These are phyloP conservation scores for Mollisia scopiformis DNA, from an alignment of 2,329 filamentous ascomycete species.

Conservation along the genomic window DNA sequence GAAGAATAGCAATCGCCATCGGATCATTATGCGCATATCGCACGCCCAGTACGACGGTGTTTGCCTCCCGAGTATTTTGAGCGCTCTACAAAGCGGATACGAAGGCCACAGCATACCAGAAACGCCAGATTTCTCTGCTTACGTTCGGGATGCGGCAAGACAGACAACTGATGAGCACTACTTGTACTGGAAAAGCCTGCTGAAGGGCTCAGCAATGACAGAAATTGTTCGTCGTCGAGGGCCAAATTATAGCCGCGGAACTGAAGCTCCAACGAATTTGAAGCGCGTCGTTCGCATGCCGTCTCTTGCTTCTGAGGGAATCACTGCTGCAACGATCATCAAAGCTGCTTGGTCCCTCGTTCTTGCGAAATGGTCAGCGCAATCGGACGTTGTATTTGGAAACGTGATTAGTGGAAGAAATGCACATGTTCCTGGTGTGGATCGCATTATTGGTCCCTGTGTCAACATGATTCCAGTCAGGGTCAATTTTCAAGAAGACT, in stretches of 20 bases:
- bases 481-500: slow-evolving; percentile 36
- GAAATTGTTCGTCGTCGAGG: not conserved
- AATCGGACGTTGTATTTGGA: slow-evolving; percentile 44
- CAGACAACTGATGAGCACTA: not conserved
- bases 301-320: not conserved
- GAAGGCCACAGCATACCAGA: not conserved
- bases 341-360: slow-evolving; percentile 42
- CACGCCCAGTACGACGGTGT: slow-evolving; percentile 67
- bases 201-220: slow-evolving; percentile 12
- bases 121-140: not conserved
- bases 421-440: slow-evolving; percentile 39
- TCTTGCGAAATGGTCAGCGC: slow-evolving; percentile 39
- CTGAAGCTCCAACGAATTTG: slow-evolving; percentile 4
- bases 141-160: slow-evolving; percentile 20
- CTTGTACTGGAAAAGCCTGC: slow-evolving; percentile 1
- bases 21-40: slow-evolving; percentile 43
- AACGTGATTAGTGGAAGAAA: slow-evolving; percentile 45
- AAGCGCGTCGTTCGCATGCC: not conserved
- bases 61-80: slow-evolving; percentile 46
- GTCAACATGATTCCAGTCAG: slow-evolving; percentile 46
- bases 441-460: slow-evolving; percentile 45
- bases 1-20: not conserved
- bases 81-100: slow-evolving; percentile 7
- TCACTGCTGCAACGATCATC: slow-evolving; percentile 17
- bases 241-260: slow-evolving; percentile 1